These are phyloP conservation scores for Penstemon barbatus DNA, from an alignment of 257 asterid species.

Conservation along the genomic window DNA sequence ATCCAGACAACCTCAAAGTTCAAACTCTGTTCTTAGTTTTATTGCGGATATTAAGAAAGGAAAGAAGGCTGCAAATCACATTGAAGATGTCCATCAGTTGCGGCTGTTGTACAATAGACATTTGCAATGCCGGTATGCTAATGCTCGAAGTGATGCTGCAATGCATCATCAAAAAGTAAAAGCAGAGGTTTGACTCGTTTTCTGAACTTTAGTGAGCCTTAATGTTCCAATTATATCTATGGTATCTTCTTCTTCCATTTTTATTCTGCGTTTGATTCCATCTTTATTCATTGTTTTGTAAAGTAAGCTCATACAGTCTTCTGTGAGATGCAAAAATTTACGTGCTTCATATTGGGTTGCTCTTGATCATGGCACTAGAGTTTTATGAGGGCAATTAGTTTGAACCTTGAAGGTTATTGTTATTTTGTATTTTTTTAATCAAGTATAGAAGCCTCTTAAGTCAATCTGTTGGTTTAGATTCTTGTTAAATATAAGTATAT, in stretches of 20 bases:
- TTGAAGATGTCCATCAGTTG: slow-evolving; percentile 84
- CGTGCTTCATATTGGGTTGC: neutral
- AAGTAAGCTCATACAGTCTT: slow-evolving; percentile 3
- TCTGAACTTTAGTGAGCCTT: slow-evolving; percentile 10
- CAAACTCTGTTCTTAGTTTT: slow-evolving; percentile 76
- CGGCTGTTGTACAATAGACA: slow-evolving; percentile 77
- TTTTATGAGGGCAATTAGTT: slow-evolving; percentile 7
- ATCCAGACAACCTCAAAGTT: slow-evolving; percentile 59
- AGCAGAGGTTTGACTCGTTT: slow-evolving; percentile 61
- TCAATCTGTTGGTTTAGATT: neutral
- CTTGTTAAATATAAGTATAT: neutral
- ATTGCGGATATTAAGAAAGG: slow-evolving; percentile 77
- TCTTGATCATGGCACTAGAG: neutral
- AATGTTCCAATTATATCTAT: slow-evolving; percentile 9
- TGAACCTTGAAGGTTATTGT: neutral
- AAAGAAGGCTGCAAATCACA: slow-evolving; percentile 59
- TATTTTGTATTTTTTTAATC: neutral
- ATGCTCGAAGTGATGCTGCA: slow-evolving; percentile 59
- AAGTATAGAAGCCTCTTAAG: neutral
- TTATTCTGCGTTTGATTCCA: neutral
- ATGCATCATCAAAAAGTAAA: slow-evolving; percentile 53
- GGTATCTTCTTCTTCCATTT: neutral
- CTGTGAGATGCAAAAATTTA: slow-evolving; percentile 4
- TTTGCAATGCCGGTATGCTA: slow-evolving; percentile 83
- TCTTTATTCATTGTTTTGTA: slow-evolving; percentile 1